phyloP scores from a whole-genome alignment of 2,329 filamentous ascomycete genomes.

The Pseudocercospora crystallina region DNA sequence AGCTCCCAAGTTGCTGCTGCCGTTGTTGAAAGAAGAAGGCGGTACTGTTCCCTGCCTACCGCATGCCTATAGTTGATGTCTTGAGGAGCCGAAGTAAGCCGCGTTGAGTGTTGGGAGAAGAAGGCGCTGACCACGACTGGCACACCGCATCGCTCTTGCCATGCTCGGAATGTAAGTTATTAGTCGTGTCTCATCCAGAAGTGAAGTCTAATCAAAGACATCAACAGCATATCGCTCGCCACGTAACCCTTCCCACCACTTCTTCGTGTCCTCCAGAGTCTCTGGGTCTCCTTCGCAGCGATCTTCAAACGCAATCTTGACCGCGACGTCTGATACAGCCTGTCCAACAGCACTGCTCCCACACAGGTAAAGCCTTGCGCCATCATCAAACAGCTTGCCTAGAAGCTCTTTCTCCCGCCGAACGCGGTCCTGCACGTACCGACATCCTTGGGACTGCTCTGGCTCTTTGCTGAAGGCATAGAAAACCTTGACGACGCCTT shows the following conservation, averaged over 20 bases:
- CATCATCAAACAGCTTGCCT: slow-evolving; percentile 46
- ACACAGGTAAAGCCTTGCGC: slow-evolving; percentile 64
- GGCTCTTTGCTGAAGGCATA: slow-evolving; percentile 31
- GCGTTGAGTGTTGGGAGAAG: too few species aligned
- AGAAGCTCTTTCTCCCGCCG: slow-evolving; percentile 49
- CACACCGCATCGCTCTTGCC: too few species aligned
- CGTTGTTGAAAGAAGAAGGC: too few species aligned
- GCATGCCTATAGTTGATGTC: too few species aligned
- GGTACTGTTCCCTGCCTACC: too few species aligned
- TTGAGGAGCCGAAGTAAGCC: too few species aligned
- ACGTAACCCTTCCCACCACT: slow-evolving; percentile 47
- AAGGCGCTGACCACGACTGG: too few species aligned
- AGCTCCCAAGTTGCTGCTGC: too few species aligned
- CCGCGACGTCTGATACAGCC: slow-evolving; percentile 43
- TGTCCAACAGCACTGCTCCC: slow-evolving; percentile 46
- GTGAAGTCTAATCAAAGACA: slow-evolving; percentile 38
- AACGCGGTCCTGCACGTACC: slow-evolving; percentile 56
- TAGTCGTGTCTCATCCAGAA: too few species aligned
- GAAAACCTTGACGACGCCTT: slow-evolving; percentile 12
- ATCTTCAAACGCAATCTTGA: slow-evolving; percentile 45
- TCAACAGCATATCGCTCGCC: slow-evolving; percentile 50
- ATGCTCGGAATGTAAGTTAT: too few species aligned
- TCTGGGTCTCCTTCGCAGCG: slow-evolving; percentile 24
- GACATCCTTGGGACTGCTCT: slow-evolving; percentile 48
- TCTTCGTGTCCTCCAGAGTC: slow-evolving; percentile 36